A percentile compares a stretch with the other conserved stretches of the same genome.
Evolutionary conservation across 257 asterid species (phyloP).

Genomic region (Rubia yunnanensis): DNA sequence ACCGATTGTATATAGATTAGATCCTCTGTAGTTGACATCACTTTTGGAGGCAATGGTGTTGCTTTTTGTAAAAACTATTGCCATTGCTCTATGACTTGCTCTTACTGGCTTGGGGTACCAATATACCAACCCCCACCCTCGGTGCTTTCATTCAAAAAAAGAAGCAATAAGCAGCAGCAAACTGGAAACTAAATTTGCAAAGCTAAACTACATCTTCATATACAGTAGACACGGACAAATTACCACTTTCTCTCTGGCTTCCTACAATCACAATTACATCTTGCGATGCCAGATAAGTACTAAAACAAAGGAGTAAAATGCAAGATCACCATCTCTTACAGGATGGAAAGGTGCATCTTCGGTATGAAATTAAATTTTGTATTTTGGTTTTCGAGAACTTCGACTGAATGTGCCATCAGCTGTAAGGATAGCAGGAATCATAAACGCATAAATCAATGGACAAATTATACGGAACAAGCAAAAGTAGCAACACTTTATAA

Average conservation of each 20-base stretch:
- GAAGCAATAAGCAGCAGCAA: neutral
- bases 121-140: no score
- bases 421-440: constrained; percentile 7
- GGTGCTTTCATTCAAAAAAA: no score
- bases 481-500: no score
- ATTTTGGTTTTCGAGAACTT: constrained; percentile 85
- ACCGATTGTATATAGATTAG: no score
- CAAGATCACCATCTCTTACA: constrained; percentile 33
- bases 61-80: no score
- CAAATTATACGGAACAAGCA: no score
- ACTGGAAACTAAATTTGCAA: neutral
- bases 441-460: neutral
- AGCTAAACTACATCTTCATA: no score
- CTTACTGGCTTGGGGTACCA: no score
- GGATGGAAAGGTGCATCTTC: constrained; percentile 73
- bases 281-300: neutral
- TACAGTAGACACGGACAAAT: neutral
- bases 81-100: no score
- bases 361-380: constrained; percentile 70
- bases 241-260: neutral
- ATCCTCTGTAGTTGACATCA: no score
- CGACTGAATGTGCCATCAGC: constrained; percentile 67
- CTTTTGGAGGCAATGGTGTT: no score
- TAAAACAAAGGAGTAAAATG: neutral
- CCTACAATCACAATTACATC: neutral